Base-by-base conservation (phyloP, 208 protist species). In the Phytomonas serpens region DNA sequence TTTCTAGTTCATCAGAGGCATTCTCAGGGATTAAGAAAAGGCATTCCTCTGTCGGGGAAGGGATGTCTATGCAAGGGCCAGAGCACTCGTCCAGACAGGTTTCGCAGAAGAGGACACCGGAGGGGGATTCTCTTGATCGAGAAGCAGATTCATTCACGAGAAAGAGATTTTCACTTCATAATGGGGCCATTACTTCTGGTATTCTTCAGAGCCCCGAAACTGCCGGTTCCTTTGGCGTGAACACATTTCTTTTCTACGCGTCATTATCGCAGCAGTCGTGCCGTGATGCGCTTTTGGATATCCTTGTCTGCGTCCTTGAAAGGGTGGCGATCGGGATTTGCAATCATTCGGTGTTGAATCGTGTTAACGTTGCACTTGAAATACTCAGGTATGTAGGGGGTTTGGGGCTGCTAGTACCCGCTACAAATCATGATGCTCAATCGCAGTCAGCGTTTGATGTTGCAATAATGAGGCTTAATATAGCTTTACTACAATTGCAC, bases 191-290 rank as follows among this genome's bases (percentile, higher is more conserved):
- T 11, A 19, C 40, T 47, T 3, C 7, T 1, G 14, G 9, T 1
- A 19, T 47, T 10, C 9, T 19, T 47, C 2, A 10, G 1, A 47
- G 2, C 2, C 40, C 9, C 9, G 40, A 71, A 14, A 31, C 72
- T 72, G 16, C 52, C 83, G 32, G 66, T 72, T n/a, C 61, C 68
- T 38, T 47, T 1, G 9, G 40, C 40, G 40, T 19, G 40, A 47
- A 47, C 14, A 47, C 40, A 47, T 47, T 47, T 47, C 40, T 47
- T 19, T 19, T 47, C 2, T 19, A 47, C 40, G 40, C 40, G 14
- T 47, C 40, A 19, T 47, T 47, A 47, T 47, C 40, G 40, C 2
- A 47, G 40, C 40, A 23, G 40, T 47, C 40, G 7, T 47, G 13
- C 30, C 38, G 47, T 57, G 64, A 74, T 47, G 40, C 61, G 4